These are phyloP conservation scores for Manihot esculenta DNA, from an alignment of 441 rosid genomes.

Conservation along the genomic window DNA sequence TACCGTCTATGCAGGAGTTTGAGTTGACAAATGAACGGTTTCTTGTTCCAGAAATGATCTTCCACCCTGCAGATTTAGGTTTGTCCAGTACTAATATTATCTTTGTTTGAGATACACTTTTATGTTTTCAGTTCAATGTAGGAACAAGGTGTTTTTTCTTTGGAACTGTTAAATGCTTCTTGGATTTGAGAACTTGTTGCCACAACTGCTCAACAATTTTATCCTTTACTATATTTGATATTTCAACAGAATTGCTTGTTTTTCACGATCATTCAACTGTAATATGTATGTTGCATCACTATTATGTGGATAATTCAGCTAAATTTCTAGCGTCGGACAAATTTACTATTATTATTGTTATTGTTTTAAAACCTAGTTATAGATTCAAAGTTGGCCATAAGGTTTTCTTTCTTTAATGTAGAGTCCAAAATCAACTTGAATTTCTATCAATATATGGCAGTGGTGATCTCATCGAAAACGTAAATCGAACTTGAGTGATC, in stretches of 20 bases:
- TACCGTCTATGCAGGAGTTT: constrained; percentile 65
- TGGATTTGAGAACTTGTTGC: neutral
- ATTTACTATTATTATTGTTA: too few relatives aligned
- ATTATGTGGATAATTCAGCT: too few relatives aligned
- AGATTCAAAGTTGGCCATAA: neutral
- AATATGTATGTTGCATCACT: too few relatives aligned
- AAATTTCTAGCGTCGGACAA: neutral
- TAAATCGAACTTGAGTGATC: neutral
- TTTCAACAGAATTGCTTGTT: neutral
- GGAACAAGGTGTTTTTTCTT: too few relatives aligned
- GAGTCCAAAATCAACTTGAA: neutral
- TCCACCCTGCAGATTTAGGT: constrained; percentile 98
- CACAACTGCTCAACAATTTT: too few relatives aligned
- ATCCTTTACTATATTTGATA: too few relatives aligned
- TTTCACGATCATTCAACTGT: neutral
- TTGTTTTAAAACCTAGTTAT: too few relatives aligned
- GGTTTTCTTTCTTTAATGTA: neutral
- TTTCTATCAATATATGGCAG: neutral
- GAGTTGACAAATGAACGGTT: constrained; percentile 93
- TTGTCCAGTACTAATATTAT: constrained; percentile 20
- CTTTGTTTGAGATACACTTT: neutral
- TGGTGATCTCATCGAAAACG: neutral
- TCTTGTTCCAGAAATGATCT: constrained; percentile 91
- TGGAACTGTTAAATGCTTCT: neutral
- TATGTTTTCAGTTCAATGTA: neutral